These are phyloP conservation scores for Annulohypoxylon nitens DNA, from an alignment of 495 filamentous ascomycete genomes.

Conservation along the genomic window DNA sequence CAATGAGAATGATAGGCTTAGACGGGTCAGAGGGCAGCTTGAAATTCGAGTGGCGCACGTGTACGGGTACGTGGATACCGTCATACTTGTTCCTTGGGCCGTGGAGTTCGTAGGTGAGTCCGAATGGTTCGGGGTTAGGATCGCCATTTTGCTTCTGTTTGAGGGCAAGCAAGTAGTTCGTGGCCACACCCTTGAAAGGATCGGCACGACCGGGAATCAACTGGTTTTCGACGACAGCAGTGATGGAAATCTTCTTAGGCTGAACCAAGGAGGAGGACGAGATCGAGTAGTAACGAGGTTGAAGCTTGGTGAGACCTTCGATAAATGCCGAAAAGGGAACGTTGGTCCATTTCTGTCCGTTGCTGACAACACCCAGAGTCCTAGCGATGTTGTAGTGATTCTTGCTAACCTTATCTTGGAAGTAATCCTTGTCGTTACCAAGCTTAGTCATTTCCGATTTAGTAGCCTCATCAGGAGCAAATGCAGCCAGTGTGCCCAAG, in stretches of 20 bases:
- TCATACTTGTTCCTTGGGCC: conserved; percentile 98
- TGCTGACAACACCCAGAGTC: conserved; percentile 79
- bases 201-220: conserved; percentile 81
- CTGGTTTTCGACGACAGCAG: conserved; percentile 91
- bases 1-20: conserved; percentile 95
- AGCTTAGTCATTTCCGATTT: conserved; percentile 91
- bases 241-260: conserved; percentile 93
- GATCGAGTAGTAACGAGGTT: conserved; percentile 99
- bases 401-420: conserved; percentile 86
- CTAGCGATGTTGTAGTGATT: conserved; percentile 92
- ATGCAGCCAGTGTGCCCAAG: conserved; percentile 85
- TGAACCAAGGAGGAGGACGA: conserved; percentile 96
- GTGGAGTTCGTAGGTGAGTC: conserved; percentile 86
- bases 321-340: conserved; percentile 96
- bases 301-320: conserved; percentile 92
- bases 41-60: conserved; percentile 98
- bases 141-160: conserved; percentile 98
- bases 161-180: conserved; percentile 95
- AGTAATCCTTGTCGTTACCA: conserved; percentile 95
- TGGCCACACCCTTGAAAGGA: conserved; percentile 92
- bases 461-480: conserved; percentile 84
- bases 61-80: conserved; percentile 94
- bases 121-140: conserved; percentile 84
- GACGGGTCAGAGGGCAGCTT: conserved; percentile 96
- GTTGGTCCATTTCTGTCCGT: conserved; percentile 77